Conservation (phyloP, 2,329 filamentous ascomycete species). For the Ascochyta lentis region DNA sequence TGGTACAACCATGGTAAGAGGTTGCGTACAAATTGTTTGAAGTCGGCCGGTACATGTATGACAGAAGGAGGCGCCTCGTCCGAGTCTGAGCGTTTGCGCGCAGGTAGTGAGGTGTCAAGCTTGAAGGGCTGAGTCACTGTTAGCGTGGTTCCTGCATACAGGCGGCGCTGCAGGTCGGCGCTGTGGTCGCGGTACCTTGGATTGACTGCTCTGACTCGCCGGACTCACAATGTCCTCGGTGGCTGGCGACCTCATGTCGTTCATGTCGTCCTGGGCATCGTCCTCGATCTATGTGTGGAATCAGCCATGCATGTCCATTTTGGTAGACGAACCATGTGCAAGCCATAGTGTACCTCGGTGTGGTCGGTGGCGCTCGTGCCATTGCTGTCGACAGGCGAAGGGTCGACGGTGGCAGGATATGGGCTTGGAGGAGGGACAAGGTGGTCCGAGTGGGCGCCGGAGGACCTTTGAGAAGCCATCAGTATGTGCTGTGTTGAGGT, state of each 20-base stretch:
- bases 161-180: constrained; percentile 5
- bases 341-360: constrained; percentile 62
- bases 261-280: constrained; percentile 63
- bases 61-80: constrained; percentile 86
- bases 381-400: constrained; percentile 84
- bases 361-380: constrained; percentile 82
- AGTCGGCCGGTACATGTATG: constrained; percentile 87
- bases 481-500: constrained; percentile 19
- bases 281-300: constrained; percentile 69
- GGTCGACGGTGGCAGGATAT: constrained; percentile 72
- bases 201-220: constrained; percentile 39
- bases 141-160: constrained; percentile 1
- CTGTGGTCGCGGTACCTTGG: constrained; percentile 34
- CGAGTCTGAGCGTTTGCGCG: constrained; percentile 58
- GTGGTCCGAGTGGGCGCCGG: constrained; percentile 54
- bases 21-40: constrained; percentile 73
- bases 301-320: constrained; percentile 21
- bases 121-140: constrained; percentile 45
- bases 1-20: constrained; percentile 34
- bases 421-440: constrained; percentile 57
- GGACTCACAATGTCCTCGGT: constrained; percentile 47
- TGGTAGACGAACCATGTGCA: background rate
- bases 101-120: constrained; percentile 55
- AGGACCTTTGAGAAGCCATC: constrained; percentile 50
- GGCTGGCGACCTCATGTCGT: constrained; percentile 47